Base-by-base conservation (phyloP, 2,329 filamentous ascomycete genomes). In the Xylaria sp. region DNA sequence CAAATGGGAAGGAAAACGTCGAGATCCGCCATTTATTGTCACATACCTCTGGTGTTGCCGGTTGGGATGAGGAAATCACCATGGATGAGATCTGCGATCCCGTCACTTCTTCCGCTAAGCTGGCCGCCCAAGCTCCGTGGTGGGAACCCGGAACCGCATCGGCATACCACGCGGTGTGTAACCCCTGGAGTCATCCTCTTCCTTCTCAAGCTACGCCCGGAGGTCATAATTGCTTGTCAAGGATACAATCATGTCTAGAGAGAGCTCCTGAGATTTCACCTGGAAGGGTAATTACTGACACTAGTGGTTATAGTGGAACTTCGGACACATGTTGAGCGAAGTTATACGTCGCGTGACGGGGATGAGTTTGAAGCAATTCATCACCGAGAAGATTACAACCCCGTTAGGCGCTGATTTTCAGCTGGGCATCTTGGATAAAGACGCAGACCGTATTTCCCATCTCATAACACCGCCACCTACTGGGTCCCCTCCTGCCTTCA, bases 331-430 rank as follows among this genome's bases (percentile, higher is more conserved):
- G 3, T 57, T 82, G 2, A 77, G 78, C 11, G 79, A 80, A 50
- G 46, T 83, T 6, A 74, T 83, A 6, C 73, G 74, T 1, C 75
- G 79, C 2, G 70, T 76, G 0, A 78, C 73, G 0, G 79, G 80
- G 0, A 77, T 78, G 67, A 60, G 74, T 0, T 64, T 83, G 35
- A 74, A 72, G 31, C 70, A 81, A 43, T 82, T 82, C 60, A 73
- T 70, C 23, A 57, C 66, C 2, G 46, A 57, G 38, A 63, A 58
- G 52, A 78, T 85, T 21, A 73, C 79, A 0, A 68, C 52, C 0
- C 81, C 82, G 0, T 64, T 81, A 3, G 66, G 67, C 0, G 82
- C 81, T 1, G 83, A 84, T 66, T 83, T 83, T 57, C 76, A 78
- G 43, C 72, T 84, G 15, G 81, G 81, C 0, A 72, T 77, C 2